Conservation (phyloP, 805 yeast species). For the Sugiyamaella boreocaroliniensis region DNA sequence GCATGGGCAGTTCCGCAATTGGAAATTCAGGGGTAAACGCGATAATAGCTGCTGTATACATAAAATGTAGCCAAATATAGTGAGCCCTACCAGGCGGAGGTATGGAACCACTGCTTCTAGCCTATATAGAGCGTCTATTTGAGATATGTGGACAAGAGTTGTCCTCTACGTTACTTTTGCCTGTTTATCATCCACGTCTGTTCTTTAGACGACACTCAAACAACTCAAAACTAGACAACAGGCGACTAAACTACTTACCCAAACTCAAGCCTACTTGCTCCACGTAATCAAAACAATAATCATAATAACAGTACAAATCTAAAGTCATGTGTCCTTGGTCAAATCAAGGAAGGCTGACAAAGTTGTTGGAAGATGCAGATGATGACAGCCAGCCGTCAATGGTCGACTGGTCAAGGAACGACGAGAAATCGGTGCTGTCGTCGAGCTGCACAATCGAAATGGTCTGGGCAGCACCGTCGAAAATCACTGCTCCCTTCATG, state of each 20-base stretch:
- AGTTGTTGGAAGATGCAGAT: slow-evolving; percentile 1
- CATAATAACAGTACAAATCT: background rate
- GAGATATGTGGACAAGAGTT: too few species aligned
- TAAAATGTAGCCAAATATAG: too few species aligned
- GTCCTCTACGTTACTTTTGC: background rate
- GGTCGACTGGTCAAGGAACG: slow-evolving; percentile 6
- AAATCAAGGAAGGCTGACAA: background rate
- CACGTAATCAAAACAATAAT: background rate
- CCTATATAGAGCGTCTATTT: too few species aligned
- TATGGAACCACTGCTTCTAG: too few species aligned
- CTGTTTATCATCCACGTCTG: too few species aligned
- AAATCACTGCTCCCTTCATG: slow-evolving; percentile 86
- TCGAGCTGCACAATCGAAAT: slow-evolving; percentile 18
- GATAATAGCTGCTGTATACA: too few species aligned
- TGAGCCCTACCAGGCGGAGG: too few species aligned
- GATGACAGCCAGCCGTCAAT: slow-evolving; percentile 16
- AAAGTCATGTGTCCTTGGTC: background rate
- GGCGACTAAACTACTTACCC: too few species aligned
- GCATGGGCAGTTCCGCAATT: too few species aligned
- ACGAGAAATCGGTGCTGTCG: slow-evolving; percentile 11
- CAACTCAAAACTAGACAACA: too few species aligned
- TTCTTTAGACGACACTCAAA: too few species aligned
- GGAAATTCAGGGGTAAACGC: too few species aligned
- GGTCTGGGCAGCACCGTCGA: slow-evolving; percentile 35
- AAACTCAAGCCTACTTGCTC: background rate